Percentiles rank a stretch among this genome's conserved stretches.
These are phyloP conservation scores for Fistulinella staudtii DNA, from an alignment of 1,284 basidiomycete species.

Conservation along the genomic window DNA sequence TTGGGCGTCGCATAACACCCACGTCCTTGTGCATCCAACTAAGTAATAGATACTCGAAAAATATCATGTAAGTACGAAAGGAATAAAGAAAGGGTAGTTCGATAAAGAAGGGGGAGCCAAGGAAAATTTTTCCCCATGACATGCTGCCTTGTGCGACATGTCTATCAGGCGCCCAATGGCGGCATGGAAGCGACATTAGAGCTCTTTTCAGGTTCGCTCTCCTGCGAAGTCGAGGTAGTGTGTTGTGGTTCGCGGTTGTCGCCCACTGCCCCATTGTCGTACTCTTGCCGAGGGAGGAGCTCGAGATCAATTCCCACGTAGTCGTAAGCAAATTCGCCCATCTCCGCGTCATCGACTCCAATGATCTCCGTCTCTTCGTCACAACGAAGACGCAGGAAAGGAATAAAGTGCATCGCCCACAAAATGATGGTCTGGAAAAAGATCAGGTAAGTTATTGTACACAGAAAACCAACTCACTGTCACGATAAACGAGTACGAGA, in stretches of 20 bases:
- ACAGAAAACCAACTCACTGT: slow-evolving; percentile 49
- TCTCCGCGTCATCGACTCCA: slow-evolving; percentile 90
- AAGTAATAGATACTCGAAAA: no score
- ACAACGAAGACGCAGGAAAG: slow-evolving; percentile 75
- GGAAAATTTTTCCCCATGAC: no score
- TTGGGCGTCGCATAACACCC: no score
- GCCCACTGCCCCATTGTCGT: slow-evolving; percentile 11
- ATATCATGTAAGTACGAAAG: no score
- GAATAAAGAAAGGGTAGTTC: neutral
- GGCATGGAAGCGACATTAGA: slow-evolving; percentile 5
- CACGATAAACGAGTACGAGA: slow-evolving; percentile 78
- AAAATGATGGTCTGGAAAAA: slow-evolving; percentile 72
- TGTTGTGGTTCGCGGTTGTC: slow-evolving; percentile 27
- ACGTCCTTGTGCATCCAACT: no score
- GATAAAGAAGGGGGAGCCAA: neutral
- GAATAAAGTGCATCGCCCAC: slow-evolving; percentile 92
- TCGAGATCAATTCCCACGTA: slow-evolving; percentile 75
- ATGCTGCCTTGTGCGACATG: no score
- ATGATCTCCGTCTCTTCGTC: slow-evolving; percentile 85
- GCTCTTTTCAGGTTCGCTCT: slow-evolving; percentile 29
- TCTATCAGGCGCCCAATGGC: slow-evolving; percentile 1
- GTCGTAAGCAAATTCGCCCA: slow-evolving; percentile 94
- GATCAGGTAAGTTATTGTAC: neutral
- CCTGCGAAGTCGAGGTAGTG: slow-evolving; percentile 21
- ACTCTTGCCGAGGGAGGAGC: slow-evolving; percentile 29